Evolutionary conservation across 2,329 filamentous ascomycete genomes (phyloP).

Genomic region (Raffaelea arxii): DNA sequence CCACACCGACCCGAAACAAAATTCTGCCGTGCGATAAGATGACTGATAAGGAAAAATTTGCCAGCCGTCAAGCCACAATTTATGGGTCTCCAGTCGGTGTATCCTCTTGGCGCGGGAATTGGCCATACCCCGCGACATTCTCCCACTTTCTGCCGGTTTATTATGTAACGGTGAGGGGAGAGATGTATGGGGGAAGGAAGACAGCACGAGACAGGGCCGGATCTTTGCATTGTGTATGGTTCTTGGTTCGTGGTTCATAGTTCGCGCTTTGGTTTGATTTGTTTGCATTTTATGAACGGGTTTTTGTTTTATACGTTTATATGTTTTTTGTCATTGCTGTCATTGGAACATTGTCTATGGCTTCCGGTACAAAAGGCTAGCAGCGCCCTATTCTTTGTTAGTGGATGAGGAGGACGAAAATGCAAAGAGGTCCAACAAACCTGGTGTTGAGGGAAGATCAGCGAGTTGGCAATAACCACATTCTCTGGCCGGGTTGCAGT

Average conservation of each 20-base stretch:
- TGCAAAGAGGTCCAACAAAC: conserved; percentile 20
- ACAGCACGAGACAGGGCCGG: background rate
- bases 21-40: background rate
- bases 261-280: too few species aligned
- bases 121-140: conserved; percentile 6
- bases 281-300: too few species aligned
- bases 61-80: conserved; percentile 5
- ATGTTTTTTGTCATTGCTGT: background rate
- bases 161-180: background rate
- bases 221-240: too few species aligned
- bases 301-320: too few species aligned
- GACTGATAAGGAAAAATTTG: background rate
- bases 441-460: conserved; percentile 86
- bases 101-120: background rate
- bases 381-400: conserved; percentile 7
- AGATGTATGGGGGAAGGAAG: background rate
- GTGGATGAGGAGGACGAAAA: background rate
- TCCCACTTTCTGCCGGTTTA: conserved; percentile 9
- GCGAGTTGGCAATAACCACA: conserved; percentile 77
- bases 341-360: background rate
- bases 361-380: conserved; percentile 8
- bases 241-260: too few species aligned
- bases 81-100: conserved; percentile 1
- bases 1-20: conserved; percentile 11
- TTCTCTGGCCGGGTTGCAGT: conserved; percentile 77